Evolutionary conservation across 1,139 yeast genomes (phyloP), one percentile per base, ranked within the genome.

Genomic region (Saccharomyces hybrid): DNA sequence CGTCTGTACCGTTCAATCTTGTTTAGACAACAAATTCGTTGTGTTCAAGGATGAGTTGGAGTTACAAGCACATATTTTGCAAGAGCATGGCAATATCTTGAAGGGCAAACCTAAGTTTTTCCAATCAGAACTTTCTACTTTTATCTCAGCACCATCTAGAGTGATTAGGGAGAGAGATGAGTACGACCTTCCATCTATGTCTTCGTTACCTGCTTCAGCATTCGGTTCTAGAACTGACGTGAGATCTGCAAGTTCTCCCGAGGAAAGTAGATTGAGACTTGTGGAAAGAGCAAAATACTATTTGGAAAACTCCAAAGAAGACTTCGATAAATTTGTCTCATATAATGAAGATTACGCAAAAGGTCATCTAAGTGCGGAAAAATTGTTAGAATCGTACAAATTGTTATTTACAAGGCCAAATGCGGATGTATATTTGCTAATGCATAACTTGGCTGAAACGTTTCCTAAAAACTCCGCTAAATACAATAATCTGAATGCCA

Each of bases 21-120:
- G 99, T 72, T 73, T 91, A 52, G 98, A 91, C 55, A 83, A 87
- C 68, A 86, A 88, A 68, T 91, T 93, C 72, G 95, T 95, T 34
- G 99, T 93, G 1, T 93, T 93, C 67, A 79, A 85, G 31, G 93
- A 90, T 60, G 95, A 88, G 56, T 73, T 90, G 58, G 98, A 90
- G 63, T 75, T 93, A 52, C 85, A 88, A 52, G 95, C 95, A 1
- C 99, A 93, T 70, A 85, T 89, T 84, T 73, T 89, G 52, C 82
- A 83, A 60, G 93, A 86, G 60, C 99, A 93, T 70, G 86, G 91
- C 3, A 80, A 81, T 3, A 61, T 75, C 61, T 61, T 69, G 52
- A 78, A 81, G n/a, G 78, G 79, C 1, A 77, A 76, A 51, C 75
- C 73, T 44, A 74, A 60, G 52, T 60, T 79, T 38, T 86, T 81